Base-by-base conservation (phyloP, 192 early-diverging fungal genomes). In the Linnemannia hyalina region DNA sequence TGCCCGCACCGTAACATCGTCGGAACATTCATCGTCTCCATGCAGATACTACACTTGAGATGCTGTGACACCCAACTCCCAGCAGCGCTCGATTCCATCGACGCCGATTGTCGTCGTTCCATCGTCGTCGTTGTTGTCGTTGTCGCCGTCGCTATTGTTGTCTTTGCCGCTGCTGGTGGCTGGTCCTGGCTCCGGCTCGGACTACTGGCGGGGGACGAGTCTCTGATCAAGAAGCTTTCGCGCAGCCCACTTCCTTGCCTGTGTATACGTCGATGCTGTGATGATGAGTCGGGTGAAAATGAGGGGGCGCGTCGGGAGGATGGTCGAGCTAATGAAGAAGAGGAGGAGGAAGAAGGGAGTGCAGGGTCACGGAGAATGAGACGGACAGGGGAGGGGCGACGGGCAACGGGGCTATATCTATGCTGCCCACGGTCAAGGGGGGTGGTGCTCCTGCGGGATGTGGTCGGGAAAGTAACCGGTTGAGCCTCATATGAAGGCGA, bases 1-100 rank as follows among this genome's bases (percentile, higher is more conserved):
- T 82, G 80, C 15, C 80, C 80, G 46, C 80, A 82, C 55, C 74
- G 65, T 11, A 70, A 32, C 74, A 82, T 76, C 6, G 80, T 82
- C 41, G 80, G 80, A 26, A 72, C 36, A 47, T 35, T 49, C 69
- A 75, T 75, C 32, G 76, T 55, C 6, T 82, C 80, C 69, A 82
- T 69, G 60, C 80, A 82, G 69, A 82, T 82, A 20, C 74, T 82
- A 38, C 80, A 82, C 20, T 54, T 46, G n/a, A 82, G 74, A 35
- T 75, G 29, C 40, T 82, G 74, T 32, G 35, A 44, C 20, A 54
- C 32, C 80, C 80, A 76, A 46, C 74, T 82, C 68, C 35, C 69
- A 4, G 46, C 23, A 13, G 65, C 23, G 16, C 8, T 5, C 26
- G 73, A n/a, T 26, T 35, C 73, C 11, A 29, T 32, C 29, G 60